phyloP scores from a whole-genome alignment of 352 stramenopile species.

The Pythium utonaiense region DNA sequence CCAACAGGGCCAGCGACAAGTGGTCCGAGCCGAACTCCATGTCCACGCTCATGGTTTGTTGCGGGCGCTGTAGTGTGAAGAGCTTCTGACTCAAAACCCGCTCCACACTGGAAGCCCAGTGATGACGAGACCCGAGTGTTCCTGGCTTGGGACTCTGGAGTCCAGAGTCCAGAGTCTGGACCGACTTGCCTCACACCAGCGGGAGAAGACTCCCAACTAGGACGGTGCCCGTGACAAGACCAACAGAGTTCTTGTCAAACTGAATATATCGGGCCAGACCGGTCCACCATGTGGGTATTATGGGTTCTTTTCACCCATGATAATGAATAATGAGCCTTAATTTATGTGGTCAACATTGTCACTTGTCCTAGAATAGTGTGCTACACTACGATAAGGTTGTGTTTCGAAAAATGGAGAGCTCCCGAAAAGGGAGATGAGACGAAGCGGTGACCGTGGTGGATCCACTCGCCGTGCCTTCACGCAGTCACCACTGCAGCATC shows the following conservation, averaged over 20 bases:
- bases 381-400: not conserved
- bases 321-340: not conserved
- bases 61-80: too few species aligned
- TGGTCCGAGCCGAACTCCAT: slow-evolving; percentile 27
- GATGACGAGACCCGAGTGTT: not conserved
- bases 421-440: slow-evolving; percentile 20
- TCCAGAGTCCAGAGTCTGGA: too few species aligned
- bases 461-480: slow-evolving; percentile 2
- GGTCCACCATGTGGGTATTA: not conserved
- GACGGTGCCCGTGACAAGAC: not conserved
- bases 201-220: not conserved
- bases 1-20: slow-evolving; percentile 56
- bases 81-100: not conserved
- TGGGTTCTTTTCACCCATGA: not conserved
- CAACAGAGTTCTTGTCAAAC: slow-evolving; percentile 11
- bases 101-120: not conserved
- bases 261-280: slow-evolving; percentile 1
- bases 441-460: slow-evolving; percentile 23
- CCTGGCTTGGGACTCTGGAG: too few species aligned
- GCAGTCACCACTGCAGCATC: not conserved
- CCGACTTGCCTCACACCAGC: too few species aligned
- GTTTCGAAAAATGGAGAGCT: slow-evolving; percentile 21
- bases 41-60: slow-evolving; percentile 21
- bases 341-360: slow-evolving; percentile 3
- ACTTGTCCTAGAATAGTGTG: not conserved